These are phyloP conservation scores for Straminergon stramineum DNA, from an alignment of 225 moss, liverwort and hornwort species.

Conservation along the genomic window DNA sequence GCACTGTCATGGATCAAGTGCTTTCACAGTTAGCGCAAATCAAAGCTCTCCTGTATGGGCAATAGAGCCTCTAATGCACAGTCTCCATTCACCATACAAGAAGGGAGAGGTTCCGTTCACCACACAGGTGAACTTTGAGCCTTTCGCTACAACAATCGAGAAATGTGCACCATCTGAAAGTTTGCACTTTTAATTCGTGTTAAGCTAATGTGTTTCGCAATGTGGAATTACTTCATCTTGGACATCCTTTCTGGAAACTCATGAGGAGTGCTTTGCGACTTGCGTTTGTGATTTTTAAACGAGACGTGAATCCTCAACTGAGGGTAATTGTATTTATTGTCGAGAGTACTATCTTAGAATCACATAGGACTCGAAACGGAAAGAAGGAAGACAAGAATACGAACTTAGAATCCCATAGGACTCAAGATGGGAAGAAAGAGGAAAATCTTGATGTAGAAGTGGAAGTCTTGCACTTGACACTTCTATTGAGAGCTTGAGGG, in stretches of 20 bases:
- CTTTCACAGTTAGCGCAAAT: not conserved
- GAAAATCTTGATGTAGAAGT: not conserved
- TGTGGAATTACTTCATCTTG: not conserved
- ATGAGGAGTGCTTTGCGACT: not conserved
- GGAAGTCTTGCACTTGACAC: not conserved
- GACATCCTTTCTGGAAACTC: not conserved
- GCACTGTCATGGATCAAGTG: not conserved
- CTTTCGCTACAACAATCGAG: not conserved
- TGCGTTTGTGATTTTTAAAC: not conserved
- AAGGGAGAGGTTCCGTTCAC: not conserved
- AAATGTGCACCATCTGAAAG: not conserved
- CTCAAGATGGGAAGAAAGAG: not conserved
- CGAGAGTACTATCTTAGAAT: not conserved
- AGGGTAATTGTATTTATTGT: too few relatives aligned
- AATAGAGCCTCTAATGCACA: not conserved
- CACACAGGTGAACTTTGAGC: not conserved
- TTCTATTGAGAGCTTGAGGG: not conserved
- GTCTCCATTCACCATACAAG: not conserved
- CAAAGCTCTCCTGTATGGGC: not conserved
- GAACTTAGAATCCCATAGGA: not conserved
- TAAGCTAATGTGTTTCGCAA: not conserved
- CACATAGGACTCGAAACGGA: not conserved
- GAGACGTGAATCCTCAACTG: not conserved
- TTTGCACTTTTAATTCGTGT: not conserved
- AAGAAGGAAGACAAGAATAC: not conserved